These are phyloP conservation scores for Castanospermum australe DNA, from an alignment of 306 rosid genomes.

Conservation along the genomic window DNA sequence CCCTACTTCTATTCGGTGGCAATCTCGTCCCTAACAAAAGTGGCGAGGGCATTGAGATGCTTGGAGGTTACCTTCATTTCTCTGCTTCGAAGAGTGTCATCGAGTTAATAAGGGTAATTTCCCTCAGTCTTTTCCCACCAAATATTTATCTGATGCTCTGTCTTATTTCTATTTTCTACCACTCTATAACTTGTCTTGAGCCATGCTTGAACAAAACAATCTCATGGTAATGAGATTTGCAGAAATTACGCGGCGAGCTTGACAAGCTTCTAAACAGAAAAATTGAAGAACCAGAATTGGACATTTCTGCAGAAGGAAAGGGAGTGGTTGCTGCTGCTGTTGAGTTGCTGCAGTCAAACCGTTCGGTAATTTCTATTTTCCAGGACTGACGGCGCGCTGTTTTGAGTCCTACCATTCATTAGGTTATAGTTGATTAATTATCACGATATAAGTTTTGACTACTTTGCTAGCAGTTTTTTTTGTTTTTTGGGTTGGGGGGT, in stretches of 20 bases:
- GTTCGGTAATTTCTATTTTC: neutral
- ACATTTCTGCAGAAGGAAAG: constrained; percentile 73
- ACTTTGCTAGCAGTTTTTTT: constrained; percentile 28
- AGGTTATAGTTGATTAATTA: neutral
- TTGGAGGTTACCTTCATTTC: constrained; percentile 96
- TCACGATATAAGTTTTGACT: constrained; percentile 3
- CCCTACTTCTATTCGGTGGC: constrained; percentile 88
- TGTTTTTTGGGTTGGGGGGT: too few species aligned
- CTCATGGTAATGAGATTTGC: constrained; percentile 31
- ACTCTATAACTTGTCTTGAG: neutral
- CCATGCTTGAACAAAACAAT: constrained; percentile 5
- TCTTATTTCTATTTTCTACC: neutral
- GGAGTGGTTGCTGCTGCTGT: constrained; percentile 83
- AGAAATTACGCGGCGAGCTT: constrained; percentile 87
- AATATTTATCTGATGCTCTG: neutral
- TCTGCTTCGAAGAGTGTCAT: constrained; percentile 83
- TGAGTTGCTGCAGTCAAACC: constrained; percentile 70
- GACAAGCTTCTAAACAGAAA: constrained; percentile 84
- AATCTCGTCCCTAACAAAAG: constrained; percentile 65
- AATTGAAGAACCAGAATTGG: constrained; percentile 78
- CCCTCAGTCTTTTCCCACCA: constrained; percentile 5
- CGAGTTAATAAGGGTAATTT: constrained; percentile 79
- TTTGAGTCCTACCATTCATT: constrained; percentile 4
- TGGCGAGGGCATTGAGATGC: constrained; percentile 96
- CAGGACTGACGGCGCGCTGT: neutral